Conservation (phyloP, 2,329 filamentous ascomycete genomes). For the Epichloe bromicola region DNA sequence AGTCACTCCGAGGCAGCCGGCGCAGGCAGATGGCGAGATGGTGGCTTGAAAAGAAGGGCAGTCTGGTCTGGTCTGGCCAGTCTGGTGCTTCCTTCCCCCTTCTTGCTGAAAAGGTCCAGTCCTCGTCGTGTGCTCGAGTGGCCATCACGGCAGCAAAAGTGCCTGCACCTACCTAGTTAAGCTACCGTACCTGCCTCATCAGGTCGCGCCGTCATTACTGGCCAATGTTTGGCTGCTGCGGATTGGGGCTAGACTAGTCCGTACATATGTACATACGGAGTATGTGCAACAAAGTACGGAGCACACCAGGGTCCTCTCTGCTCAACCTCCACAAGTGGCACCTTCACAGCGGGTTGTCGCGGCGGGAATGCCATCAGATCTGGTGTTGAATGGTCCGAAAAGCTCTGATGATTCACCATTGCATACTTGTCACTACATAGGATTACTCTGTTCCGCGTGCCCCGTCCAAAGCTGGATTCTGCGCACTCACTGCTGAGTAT, state of each 20-base stretch:
- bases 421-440: too few relatives aligned
- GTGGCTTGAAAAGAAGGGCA: background rate
- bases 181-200: background rate
- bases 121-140: background rate
- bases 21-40: background rate
- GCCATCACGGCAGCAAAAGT: conserved; percentile 3
- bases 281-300: too few relatives aligned
- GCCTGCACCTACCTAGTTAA: background rate
- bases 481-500: conserved; percentile 10
- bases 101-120: background rate
- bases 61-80: background rate
- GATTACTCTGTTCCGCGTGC: background rate
- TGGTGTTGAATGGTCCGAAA: too few relatives aligned
- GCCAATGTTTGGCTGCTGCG: background rate
- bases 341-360: too few relatives aligned
- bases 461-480: conserved; percentile 20
- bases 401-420: too few relatives aligned
- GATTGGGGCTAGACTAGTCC: background rate
- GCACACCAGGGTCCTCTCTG: too few relatives aligned
- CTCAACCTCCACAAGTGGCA: too few relatives aligned
- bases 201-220: background rate
- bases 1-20: conserved; percentile 5
- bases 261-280: too few relatives aligned
- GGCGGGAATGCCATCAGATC: too few relatives aligned
- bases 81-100: background rate